Conservation (phyloP, 2,329 filamentous ascomycete species). For the Dothistroma pini region DNA sequence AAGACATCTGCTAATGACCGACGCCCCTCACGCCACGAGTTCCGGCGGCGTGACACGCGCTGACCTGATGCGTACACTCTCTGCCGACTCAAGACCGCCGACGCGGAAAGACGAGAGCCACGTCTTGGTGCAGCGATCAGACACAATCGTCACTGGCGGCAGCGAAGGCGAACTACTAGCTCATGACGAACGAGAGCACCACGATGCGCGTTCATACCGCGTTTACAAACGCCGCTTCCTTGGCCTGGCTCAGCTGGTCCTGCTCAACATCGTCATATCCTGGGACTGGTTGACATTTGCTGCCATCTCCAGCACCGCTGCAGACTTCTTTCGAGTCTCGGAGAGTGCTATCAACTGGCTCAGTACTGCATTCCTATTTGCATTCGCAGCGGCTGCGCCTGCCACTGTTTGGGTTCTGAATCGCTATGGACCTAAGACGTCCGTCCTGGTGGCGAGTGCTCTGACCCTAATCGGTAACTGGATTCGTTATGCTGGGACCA, state of each 20-base stretch:
- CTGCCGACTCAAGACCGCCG: background rate
- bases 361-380: slow-evolving; percentile 79
- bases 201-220: slow-evolving; percentile 29
- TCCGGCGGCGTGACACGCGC: slow-evolving; percentile 1
- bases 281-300: slow-evolving; percentile 98
- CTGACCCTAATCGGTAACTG: slow-evolving; percentile 83
- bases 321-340: slow-evolving; percentile 69
- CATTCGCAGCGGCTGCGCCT: slow-evolving; percentile 72
- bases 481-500: slow-evolving; percentile 52
- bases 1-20: background rate
- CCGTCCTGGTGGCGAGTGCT: slow-evolving; percentile 68
- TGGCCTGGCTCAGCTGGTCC: slow-evolving; percentile 74
- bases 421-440: slow-evolving; percentile 67
- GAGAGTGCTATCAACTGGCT: slow-evolving; percentile 88
- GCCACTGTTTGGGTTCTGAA: slow-evolving; percentile 72
- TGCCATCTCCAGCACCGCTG: slow-evolving; percentile 70
- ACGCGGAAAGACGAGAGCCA: slow-evolving; percentile 3
- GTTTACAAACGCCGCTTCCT: slow-evolving; percentile 88
- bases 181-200: slow-evolving; percentile 6
- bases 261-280: slow-evolving; percentile 88
- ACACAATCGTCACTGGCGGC: background rate
- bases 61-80: slow-evolving; percentile 2
- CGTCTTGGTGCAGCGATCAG: slow-evolving; percentile 1
- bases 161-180: slow-evolving; percentile 10
- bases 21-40: slow-evolving; percentile 1